These are phyloP conservation scores for Fusarium marasasianum DNA, from an alignment of 2,329 filamentous ascomycete species.

Conservation along the genomic window DNA sequence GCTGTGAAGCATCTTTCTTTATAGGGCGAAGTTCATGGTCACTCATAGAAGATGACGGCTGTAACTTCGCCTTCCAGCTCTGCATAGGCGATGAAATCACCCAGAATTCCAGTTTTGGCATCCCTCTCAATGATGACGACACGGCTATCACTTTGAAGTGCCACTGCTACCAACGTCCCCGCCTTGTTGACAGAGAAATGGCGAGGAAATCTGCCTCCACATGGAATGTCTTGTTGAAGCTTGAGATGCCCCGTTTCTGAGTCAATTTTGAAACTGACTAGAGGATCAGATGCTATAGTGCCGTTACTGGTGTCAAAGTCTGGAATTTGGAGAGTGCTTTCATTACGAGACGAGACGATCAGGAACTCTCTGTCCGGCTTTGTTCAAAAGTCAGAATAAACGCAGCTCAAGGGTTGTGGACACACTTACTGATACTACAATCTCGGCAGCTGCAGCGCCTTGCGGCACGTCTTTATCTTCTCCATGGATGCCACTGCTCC, in stretches of 20 bases:
- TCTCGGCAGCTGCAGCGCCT: constrained; percentile 63
- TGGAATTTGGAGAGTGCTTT: constrained; percentile 61
- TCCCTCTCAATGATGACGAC: constrained; percentile 72
- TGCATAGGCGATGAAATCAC: constrained; percentile 54
- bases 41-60: constrained; percentile 59
- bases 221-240: constrained; percentile 66
- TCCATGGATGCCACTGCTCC: constrained; percentile 59
- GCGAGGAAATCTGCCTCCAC: constrained; percentile 72
- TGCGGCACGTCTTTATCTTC: constrained; percentile 51
- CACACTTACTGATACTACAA: constrained; percentile 64
- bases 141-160: constrained; percentile 67
- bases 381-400: background rate
- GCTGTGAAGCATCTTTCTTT: background rate
- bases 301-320: constrained; percentile 55
- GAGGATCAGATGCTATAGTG: constrained; percentile 67
- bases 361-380: constrained; percentile 70
- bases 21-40: background rate
- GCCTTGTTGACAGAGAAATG: constrained; percentile 73
- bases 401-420: background rate
- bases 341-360: constrained; percentile 74
- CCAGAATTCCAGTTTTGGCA: constrained; percentile 65
- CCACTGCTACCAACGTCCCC: constrained; percentile 72
- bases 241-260: constrained; percentile 61
- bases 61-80: constrained; percentile 57
- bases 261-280: constrained; percentile 70